Evolutionary conservation across 208 protist genomes (phyloP), one percentile per base, ranked within the genome.

Genomic region (Trypanosoma caninum): DNA sequence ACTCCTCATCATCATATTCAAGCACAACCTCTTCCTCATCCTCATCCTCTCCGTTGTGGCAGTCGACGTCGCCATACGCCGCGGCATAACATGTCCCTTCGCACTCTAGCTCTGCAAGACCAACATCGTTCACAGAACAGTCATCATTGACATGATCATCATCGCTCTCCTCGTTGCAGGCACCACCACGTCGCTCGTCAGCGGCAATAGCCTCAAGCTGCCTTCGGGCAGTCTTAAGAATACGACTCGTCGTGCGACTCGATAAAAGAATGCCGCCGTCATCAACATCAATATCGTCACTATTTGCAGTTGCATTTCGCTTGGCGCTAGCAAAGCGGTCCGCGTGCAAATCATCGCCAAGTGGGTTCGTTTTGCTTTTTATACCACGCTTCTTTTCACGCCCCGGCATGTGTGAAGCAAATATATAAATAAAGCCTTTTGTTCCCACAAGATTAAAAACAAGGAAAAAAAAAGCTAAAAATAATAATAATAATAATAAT

Each of bases 1-100:
- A 90, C 74, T 96, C 91, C 34, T 63, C 72, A 50, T 92, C 56
- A 20, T 76, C 85, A 65, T 92, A 91, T 72, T 93, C 87, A 34
- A 91, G 54, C 50, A 81, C 62, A 16, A 87, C 67, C 18, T 74
- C 59, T 34, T 83, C 76, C 14, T 60, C 82, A 6, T 82, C 75
- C 8, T 89, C 73, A n/a, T 75, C 73, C 35, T 84, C 68, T 6
- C 59, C 55, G 27, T 54, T n/a, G n/a, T 44, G 20, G 0, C 14
- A 35, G 38, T 51, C 37, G 18, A 27, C 13, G 33, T 23, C 37
- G 13, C 37, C 20, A 14, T n/a, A n/a, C n/a, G n/a, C n/a, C n/a
- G n/a, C n/a, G n/a, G n/a, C n/a, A n/a, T n/a, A n/a, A n/a, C n/a
- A n/a, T n/a, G n/a, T n/a, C n/a, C 18, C 45, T 11, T 42, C 48